Base-by-base conservation (phyloP, 2,329 filamentous ascomycete species). In the Neoscytalidium dimidiatum region DNA sequence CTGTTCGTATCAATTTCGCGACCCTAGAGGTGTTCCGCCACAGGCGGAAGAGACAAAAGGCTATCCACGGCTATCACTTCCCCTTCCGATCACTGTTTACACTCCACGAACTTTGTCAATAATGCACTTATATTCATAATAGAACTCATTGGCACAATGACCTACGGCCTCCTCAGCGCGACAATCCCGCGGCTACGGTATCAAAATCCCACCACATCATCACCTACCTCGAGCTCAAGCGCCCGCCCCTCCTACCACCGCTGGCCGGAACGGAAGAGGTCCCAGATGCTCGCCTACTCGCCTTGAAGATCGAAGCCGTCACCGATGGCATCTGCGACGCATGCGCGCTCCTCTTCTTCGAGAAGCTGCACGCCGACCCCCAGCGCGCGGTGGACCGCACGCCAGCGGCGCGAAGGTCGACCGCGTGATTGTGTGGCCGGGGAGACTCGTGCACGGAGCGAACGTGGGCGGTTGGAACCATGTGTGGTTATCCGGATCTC, bases 401-500 rank as follows among this genome's bases (percentile, higher is more conserved):
- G 38, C 11, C 38, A 41, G 38, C 2, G 14, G 38, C 38, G 38
- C 38, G 38, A 41, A 41, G 38, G 38, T 41, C 38, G 7, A 41
- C 38, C 11, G 38, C 7, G 38, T 11, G 4, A 11, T 41, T 17
- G 38, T 17, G 9, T 41, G 13, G 38, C 38, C n/a, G 8, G 38
- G 9, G 13, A 11, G 13, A 4, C 38, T 41, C 38, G 38, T 41
- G 9, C 4, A 41, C 8, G 38, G n/a, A 17, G 5, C 14, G 6
- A 6, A 13, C 38, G 38, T 78, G 52, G n/a, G 76, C 77, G 11
- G 70, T 70, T 7, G 72, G 71, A 1, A 69, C 68, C 65, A 72
- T 77, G 17, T 66, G 77, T 19, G 77, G 77, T 0, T 78, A 74
- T 63, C 71, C 78, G 70, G 67, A 67, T 11, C 68, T 75, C 3